Evolutionary conservation across 169 alveolate species (phyloP), one percentile per base, ranked within the genome.

Genomic region (Plasmodium reichenowi): DNA sequence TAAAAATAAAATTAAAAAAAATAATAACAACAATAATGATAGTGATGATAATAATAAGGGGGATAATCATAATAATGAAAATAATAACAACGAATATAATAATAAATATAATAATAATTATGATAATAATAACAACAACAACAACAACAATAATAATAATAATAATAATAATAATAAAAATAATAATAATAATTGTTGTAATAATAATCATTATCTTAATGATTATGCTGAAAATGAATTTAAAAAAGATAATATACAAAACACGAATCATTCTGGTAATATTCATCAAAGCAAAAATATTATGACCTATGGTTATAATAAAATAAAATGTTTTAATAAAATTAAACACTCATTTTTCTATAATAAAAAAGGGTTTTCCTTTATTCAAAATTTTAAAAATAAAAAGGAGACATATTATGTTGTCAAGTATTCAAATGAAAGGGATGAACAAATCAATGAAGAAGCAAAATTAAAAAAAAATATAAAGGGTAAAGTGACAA

Each of bases 251-350:
- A 32, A 24, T 45, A 7, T 67, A 38, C 0, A 43, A 38, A 38
- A 24, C 62, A 38, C n/a, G 1, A 63, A 50, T 3, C 67, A 68
- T 13, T 58, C 83, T 3, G 59, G 47, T 9, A 43, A 45, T 54
- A 83, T 70, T 24, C 56, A 63, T 45, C 26, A 56, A 47, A 83
- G 68, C 56, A 45, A 12, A 56, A 58, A 45, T 20, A 38, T 38
- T 38, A 38, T 38, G 47, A 70, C 68, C 5, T 26, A 70, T 29
- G 91, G 47, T 38, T 38, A 83, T 54, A 52, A 64, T 54, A 83
- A 83, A 83, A 29, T 58, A 54, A 83, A 83, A 15, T 71, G 74
- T 29, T 70, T 68, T 72, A 83, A 63, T 62, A 68, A 68, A 83
- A 9, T 29, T 56, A 68, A 68, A 29, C 17, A 56, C 24, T 15